Conservation (phyloP, 345 rosid species). For the Acer yangbiense region DNA sequence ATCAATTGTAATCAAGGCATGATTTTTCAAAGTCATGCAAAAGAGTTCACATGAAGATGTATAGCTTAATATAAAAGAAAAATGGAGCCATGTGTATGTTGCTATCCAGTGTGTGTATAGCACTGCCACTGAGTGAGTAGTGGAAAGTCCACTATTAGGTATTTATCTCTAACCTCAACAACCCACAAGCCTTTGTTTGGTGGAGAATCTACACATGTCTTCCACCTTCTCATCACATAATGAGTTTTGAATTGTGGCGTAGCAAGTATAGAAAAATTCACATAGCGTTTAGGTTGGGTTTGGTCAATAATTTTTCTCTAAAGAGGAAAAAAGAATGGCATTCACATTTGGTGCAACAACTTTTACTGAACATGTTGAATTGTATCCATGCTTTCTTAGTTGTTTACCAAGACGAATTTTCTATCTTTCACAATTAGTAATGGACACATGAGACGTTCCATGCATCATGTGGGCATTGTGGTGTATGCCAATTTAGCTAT, state of each 20-base stretch:
- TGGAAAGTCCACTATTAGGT: neutral
- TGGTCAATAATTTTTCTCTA: no score
- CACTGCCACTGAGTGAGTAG: neutral
- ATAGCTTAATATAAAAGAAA: neutral
- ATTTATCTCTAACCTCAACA: neutral
- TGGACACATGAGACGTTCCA: no score
- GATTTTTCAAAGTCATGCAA: no score
- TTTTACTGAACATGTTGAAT: neutral
- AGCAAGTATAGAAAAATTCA: neutral
- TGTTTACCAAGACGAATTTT: neutral
- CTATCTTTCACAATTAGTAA: neutral
- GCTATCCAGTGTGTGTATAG: neutral
- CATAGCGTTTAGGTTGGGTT: neutral
- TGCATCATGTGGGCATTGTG: no score
- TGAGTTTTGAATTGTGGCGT: neutral
- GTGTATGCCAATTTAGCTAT: no score
- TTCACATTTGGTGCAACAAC: neutral
- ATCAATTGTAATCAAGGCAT: no score
- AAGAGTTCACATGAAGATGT: no score
- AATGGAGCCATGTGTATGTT: neutral
- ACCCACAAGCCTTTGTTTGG: neutral
- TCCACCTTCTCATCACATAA: neutral
- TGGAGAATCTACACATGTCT: neutral
- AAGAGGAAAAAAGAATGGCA: neutral
- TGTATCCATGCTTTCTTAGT: no score